Evolutionary conservation across 768 basidiomycete genomes (phyloP), one percentile per base, ranked within the genome.

Genomic region (Cystobasidiopsis lactophilus): DNA sequence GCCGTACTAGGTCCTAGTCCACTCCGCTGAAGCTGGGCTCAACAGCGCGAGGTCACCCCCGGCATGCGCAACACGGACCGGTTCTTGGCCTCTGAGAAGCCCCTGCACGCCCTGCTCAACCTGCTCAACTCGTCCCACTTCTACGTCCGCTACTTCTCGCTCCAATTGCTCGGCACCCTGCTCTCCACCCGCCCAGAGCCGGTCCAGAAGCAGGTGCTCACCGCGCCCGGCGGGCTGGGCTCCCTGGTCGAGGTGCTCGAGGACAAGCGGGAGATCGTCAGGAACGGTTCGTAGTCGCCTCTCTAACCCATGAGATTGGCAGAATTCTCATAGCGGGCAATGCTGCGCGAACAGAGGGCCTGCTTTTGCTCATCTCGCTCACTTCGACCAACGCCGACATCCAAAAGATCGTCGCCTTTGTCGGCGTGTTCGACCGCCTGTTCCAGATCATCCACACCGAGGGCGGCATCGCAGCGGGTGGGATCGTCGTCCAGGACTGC

Each of bases 341-440:
- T 30, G 19, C 41, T n/a, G 16, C 14, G 4, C 9, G 16, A 10
- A 60, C 68, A 84, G 85, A 95, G 74, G 80, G 78, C 23, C 76
- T 93, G 37, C 71, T 77, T 16, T 77, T 89, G 68, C 73, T 88
- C 31, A 82, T 89, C 56, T 70, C 77, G 4, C 71, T 98, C 14
- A 76, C 82, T 35, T 76, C 77, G 0, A 81, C 88, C 59, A 95
- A 82, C 60, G 76, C 60, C 27, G 85, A 95, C 65, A 83, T 98
- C 33, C 91, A 95, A 63, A 96, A 95, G 67, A 78, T 95, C 29
- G 76, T 96, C 41, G 86, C 89, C 0, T 98, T 98, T 60, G 86
- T 88, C 60, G 88, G 93, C 19, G 84, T 83, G 1, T 96, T 98
- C 62, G 93, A 98, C 70, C 85, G 81, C 64, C 73, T 98, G 29